Evolutionary conservation across 192 early-diverging fungal species (phyloP).

Genomic region (Piromyces finnis): DNA sequence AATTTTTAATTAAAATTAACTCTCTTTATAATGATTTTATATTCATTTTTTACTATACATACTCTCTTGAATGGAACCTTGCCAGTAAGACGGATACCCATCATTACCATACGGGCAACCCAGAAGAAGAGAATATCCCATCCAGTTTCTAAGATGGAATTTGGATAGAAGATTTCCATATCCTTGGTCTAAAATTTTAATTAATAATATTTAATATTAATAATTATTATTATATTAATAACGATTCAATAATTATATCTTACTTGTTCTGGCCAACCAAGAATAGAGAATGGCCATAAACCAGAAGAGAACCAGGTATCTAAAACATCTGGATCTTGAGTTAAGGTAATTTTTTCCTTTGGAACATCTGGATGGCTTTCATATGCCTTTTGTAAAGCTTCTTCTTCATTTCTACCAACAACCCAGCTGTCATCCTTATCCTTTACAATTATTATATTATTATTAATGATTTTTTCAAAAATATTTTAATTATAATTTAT

Average conservation of each 20-base stretch:
- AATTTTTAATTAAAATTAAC: not conserved
- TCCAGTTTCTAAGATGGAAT: slow-evolving; percentile 83
- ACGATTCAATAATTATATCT: too few species aligned
- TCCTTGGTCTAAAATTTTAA: slow-evolving; percentile 41
- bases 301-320: slow-evolving; percentile 99
- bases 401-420: slow-evolving; percentile 54
- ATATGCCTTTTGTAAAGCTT: slow-evolving; percentile 56
- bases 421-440: slow-evolving; percentile 69
- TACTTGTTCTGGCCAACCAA: slow-evolving; percentile 85
- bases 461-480: not conserved
- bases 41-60: not conserved
- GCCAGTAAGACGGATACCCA: slow-evolving; percentile 59
- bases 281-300: slow-evolving; percentile 93
- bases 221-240: too few species aligned
- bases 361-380: slow-evolving; percentile 54
- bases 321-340: slow-evolving; percentile 91
- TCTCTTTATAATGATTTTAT: too few species aligned
- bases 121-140: slow-evolving; percentile 99
- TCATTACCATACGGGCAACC: slow-evolving; percentile 99
- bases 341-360: slow-evolving; percentile 52
- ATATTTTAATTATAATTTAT: too few species aligned
- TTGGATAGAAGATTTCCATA: slow-evolving; percentile 74
- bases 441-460: not conserved
- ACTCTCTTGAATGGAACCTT: slow-evolving; percentile 71
- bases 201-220: not conserved